Evolutionary conservation across 805 yeast species (phyloP).

Genomic region (Yarrowia phangngaensis): DNA sequence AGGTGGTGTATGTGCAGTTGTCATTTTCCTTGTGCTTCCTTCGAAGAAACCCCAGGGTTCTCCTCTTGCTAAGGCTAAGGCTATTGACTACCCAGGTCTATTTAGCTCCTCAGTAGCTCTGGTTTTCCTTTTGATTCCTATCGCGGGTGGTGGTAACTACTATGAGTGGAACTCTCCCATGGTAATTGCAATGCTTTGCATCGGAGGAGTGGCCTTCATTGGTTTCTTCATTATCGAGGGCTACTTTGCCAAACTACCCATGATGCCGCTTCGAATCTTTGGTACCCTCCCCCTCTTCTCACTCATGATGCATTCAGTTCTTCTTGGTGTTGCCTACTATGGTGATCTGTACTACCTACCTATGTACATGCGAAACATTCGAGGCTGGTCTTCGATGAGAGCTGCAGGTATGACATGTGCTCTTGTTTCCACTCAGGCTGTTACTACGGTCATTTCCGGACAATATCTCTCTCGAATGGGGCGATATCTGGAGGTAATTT

Average conservation of each 20-base stretch:
- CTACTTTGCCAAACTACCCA: slow-evolving; percentile 49
- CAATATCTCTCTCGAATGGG: slow-evolving; percentile 43
- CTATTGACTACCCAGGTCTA: slow-evolving; percentile 52
- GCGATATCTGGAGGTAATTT: slow-evolving; percentile 44
- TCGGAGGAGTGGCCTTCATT: slow-evolving; percentile 45
- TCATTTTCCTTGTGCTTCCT: slow-evolving; percentile 35
- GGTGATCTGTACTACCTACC: slow-evolving; percentile 49
- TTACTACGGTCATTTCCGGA: slow-evolving; percentile 46
- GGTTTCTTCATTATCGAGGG: slow-evolving; percentile 50
- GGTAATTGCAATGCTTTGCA: slow-evolving; percentile 42
- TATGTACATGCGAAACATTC: slow-evolving; percentile 47
- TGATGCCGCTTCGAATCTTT: slow-evolving; percentile 52
- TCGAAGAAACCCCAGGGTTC: slow-evolving; percentile 42
- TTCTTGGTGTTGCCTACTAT: slow-evolving; percentile 49
- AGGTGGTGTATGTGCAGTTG: slow-evolving; percentile 37
- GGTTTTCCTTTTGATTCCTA: slow-evolving; percentile 51
- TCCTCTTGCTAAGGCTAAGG: slow-evolving; percentile 42
- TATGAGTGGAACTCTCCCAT: slow-evolving; percentile 52
- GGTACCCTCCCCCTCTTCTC: slow-evolving; percentile 40
- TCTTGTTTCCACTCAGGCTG: slow-evolving; percentile 44
- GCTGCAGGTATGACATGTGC: slow-evolving; percentile 45
- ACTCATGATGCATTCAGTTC: slow-evolving; percentile 42
- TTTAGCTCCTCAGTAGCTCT: slow-evolving; percentile 47
- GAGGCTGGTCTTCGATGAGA: slow-evolving; percentile 42
- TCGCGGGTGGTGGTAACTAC: slow-evolving; percentile 59